phyloP scores from a whole-genome alignment of 1,284 basidiomycete genomes.

The Boletus mariae region DNA sequence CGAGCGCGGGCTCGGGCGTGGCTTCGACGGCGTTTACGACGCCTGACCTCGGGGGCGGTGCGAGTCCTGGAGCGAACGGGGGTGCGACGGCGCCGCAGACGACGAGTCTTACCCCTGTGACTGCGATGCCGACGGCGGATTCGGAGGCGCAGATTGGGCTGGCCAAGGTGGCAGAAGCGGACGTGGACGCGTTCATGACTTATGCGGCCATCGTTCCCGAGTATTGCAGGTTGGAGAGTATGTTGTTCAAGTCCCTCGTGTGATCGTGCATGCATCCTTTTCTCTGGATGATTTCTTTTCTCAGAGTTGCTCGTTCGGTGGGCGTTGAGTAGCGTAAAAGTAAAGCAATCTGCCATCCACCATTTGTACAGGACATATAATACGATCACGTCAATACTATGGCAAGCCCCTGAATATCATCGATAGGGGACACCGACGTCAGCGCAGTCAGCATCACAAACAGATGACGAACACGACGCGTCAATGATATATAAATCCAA shows the following conservation, averaged over 20 bases:
- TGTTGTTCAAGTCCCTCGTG: constrained; percentile 65
- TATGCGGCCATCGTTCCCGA: constrained; percentile 83
- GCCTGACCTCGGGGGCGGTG: constrained; percentile 47
- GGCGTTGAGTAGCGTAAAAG: not conserved
- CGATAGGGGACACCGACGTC: not conserved
- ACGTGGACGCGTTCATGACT: constrained; percentile 76
- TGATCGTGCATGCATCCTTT: constrained; percentile 23
- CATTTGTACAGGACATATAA: constrained; percentile 1
- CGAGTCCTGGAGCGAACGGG: constrained; percentile 23
- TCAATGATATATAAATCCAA: not conserved
- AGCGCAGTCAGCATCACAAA: not conserved
- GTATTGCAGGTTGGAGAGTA: constrained; percentile 69
- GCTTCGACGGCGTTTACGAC: constrained; percentile 62
- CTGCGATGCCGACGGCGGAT: constrained; percentile 65
- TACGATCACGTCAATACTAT: not conserved
- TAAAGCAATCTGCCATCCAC: not conserved
- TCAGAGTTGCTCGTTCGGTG: not conserved
- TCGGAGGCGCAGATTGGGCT: constrained; percentile 69
- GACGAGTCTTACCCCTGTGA: constrained; percentile 63
- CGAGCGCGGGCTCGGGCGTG: constrained; percentile 32
- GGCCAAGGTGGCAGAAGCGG: constrained; percentile 77
- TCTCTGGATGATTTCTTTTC: not conserved
- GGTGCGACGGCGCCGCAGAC: constrained; percentile 29
- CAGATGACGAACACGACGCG: not conserved
- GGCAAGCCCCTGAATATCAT: not conserved